These are phyloP conservation scores for Parasitella parasitica DNA, from an alignment of 371 early-diverging fungal species.

Conservation along the genomic window DNA sequence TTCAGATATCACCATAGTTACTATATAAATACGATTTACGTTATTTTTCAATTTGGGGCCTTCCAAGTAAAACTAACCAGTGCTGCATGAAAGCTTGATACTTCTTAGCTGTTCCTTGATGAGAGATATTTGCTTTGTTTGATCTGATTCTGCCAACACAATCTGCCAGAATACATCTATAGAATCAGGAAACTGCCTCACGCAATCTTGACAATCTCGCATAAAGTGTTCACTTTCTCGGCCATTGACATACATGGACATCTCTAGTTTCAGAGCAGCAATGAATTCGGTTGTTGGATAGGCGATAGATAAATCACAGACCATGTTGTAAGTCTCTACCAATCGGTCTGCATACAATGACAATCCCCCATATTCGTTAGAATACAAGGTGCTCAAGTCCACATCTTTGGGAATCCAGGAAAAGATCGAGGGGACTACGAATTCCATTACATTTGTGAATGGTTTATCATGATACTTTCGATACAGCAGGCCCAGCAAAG, in stretches of 20 bases:
- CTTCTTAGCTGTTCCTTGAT: not conserved
- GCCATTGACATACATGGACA: slow-evolving; percentile 28
- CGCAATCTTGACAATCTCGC: slow-evolving; percentile 3
- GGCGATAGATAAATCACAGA: not conserved
- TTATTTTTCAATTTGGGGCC: not conserved
- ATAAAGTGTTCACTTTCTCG: slow-evolving; percentile 2
- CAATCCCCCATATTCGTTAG: not conserved
- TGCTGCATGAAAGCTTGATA: not conserved
- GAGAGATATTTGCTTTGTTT: not conserved
- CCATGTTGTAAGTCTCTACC: slow-evolving; percentile 3
- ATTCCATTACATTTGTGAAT: not conserved
- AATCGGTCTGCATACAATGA: not conserved
- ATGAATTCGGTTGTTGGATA: slow-evolving; percentile 21
- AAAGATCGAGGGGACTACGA: not conserved
- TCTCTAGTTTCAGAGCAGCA: slow-evolving; percentile 22
- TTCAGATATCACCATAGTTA: slow-evolving; percentile 14
- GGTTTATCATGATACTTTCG: not conserved
- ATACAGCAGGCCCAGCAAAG: slow-evolving; percentile 10
- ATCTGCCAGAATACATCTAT: slow-evolving; percentile 37
- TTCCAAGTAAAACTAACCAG: not conserved
- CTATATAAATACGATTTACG: not conserved
- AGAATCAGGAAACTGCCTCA: slow-evolving; percentile 7
- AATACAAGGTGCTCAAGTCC: slow-evolving; percentile 1
- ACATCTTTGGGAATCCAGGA: not conserved
- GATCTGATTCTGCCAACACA: not conserved